Evolutionary conservation across 1,284 basidiomycete species (phyloP).

Genomic region (Ceratorhiza oryzae-sativae): DNA sequence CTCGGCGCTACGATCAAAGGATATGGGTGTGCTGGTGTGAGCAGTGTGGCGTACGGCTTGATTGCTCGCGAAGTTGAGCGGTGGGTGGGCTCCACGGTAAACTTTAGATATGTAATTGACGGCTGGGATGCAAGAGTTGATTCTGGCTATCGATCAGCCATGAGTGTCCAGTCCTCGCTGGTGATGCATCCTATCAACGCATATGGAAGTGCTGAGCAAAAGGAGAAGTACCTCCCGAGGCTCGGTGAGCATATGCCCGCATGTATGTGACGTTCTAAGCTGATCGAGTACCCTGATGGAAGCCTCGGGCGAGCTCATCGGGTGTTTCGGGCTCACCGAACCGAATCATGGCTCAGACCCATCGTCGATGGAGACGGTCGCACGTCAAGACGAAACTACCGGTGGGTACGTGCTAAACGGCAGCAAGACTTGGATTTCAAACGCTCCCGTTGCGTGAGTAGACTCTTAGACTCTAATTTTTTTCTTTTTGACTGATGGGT

Average conservation of each 20-base stretch:
- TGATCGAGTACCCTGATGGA: too few relatives aligned
- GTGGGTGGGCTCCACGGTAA: constrained; percentile 52
- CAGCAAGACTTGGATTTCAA: constrained; percentile 97
- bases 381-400: constrained; percentile 70
- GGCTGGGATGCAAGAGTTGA: constrained; percentile 55
- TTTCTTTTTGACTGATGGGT: too few relatives aligned
- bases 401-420: constrained; percentile 89
- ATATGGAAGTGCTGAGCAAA: constrained; percentile 90
- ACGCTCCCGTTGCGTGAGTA: constrained; percentile 83
- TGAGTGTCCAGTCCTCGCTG: constrained; percentile 94
- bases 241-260: constrained; percentile 61
- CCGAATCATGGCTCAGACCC: constrained; percentile 97
- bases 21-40: constrained; percentile 94
- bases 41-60: constrained; percentile 90
- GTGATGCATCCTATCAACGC: constrained; percentile 99
- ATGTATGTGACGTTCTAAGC: too few relatives aligned
- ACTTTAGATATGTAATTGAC: constrained; percentile 2
- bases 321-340: constrained; percentile 96
- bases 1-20: constrained; percentile 92
- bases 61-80: constrained; percentile 94
- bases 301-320: constrained; percentile 88
- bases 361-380: constrained; percentile 91
- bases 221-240: constrained; percentile 87
- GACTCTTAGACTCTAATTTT: too few relatives aligned
- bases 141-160: constrained; percentile 94